Base-by-base conservation (phyloP, 257 asterid genomes). In the Petunia secreta region DNA sequence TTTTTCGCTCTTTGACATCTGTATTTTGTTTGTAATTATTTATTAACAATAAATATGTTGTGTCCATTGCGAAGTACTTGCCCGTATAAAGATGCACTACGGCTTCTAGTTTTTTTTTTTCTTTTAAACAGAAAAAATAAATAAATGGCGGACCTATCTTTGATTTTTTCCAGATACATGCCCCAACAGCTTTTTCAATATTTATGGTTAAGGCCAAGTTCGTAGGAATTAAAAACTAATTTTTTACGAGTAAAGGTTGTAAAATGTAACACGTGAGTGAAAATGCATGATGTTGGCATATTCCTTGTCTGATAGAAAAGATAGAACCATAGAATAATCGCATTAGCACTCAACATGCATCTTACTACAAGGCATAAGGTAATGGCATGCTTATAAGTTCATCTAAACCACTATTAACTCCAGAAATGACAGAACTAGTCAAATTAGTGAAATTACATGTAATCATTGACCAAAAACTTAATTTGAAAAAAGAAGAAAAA, bases 81-180 rank as follows among this genome's bases (percentile, higher is more conserved):
- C 14, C 77, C 77, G 77, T 69, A 69, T 46, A 8, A 41, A 69
- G 16, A 69, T 46, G 41, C 77, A 46, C 59, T 69, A 69, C 25
- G n/a, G 14, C 3, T 16, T 25, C 25, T 25, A 25, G 25, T 25
- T 25, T 25, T 25, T 25, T 25, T 66, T 14, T 0, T 64, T 38
- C 1, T 0, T 37, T 5, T 7, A 4, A 13, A 10, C 37, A 3
- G 8, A 14, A 41, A 13, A 37, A 2, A 5, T 4, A 0, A 41
- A 43, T n/a, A 44, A 3, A 69, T 46, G 59, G 25, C 5, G 57
- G 10, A 9, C 40, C 76, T 8, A 16, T 16, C 43, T 69, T 5
- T 46, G 43, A 25, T 10, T 25, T 10, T 48, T 69, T 16, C 44
- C 44, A 69, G 40, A 46, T 16, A 9, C 25, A 44, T 69, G 16